phyloP scores from a whole-genome alignment of 2,329 filamentous ascomycete species.

The Periglandula ipomoeae region DNA sequence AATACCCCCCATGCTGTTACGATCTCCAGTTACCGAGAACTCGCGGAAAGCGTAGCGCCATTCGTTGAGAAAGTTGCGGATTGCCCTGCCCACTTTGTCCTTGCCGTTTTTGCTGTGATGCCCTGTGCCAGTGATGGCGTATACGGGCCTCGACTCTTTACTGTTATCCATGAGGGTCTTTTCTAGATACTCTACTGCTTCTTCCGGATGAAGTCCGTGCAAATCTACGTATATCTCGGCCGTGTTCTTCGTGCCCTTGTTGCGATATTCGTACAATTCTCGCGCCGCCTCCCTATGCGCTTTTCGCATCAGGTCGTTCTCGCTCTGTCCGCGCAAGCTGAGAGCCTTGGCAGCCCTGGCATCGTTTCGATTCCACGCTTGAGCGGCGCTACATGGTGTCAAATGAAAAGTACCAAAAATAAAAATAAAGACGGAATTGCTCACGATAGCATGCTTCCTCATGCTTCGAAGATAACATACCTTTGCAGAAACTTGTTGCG shows the following conservation, averaged over 20 bases:
- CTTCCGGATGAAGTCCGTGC: conserved; percentile 96
- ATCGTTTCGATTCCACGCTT: conserved; percentile 98
- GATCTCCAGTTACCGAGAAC: conserved; percentile 92
- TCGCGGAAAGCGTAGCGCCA: conserved; percentile 95
- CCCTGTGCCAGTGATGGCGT: conserved; percentile 92
- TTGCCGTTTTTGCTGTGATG: conserved; percentile 98
- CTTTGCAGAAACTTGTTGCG: conserved; percentile 96
- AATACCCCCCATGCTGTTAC: conserved; percentile 71
- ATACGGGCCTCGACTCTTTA: conserved; percentile 65
- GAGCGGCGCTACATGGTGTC: conserved; percentile 59
- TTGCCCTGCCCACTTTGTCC: conserved; percentile 93
- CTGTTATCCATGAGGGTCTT: conserved; percentile 77
- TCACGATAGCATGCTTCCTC: too few species aligned
- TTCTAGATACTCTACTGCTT: conserved; percentile 90
- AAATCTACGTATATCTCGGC: conserved; percentile 85
- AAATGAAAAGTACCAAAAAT: too few species aligned
- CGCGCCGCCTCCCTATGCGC: conserved; percentile 89
- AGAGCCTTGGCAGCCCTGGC: conserved; percentile 91
- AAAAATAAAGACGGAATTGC: too few species aligned
- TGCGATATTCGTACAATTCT: conserved; percentile 88
- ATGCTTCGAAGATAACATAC: conserved; percentile 32
- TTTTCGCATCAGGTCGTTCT: conserved; percentile 96
- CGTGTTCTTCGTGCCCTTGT: conserved; percentile 51
- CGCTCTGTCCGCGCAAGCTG: conserved; percentile 86
- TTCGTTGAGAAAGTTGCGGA: conserved; percentile 84